A percentile compares a stretch with the other conserved stretches of the same genome.
phyloP scores from a whole-genome alignment of 2,329 filamentous ascomycete genomes.

The Colletotrichum truncatum region DNA sequence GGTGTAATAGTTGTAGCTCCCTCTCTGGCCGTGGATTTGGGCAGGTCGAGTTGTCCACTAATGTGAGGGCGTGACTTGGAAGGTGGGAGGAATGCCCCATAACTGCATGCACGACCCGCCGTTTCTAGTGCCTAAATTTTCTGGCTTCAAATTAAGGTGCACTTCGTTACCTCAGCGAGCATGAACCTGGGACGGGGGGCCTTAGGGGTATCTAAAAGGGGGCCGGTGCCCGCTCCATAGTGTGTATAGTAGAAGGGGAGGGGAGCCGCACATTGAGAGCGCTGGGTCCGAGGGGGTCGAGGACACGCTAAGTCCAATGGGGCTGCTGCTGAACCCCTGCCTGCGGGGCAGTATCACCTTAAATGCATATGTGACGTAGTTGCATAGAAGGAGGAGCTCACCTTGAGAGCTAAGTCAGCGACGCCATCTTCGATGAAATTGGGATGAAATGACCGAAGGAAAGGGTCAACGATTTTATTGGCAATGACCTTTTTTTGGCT shows the following conservation, averaged over 20 bases:
- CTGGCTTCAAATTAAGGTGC: slow-evolving; percentile 26
- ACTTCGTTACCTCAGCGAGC: slow-evolving; percentile 25
- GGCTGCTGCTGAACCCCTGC: slow-evolving; percentile 6
- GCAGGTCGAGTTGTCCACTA: slow-evolving; percentile 29
- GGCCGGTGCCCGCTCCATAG: not conserved
- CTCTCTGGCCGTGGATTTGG: slow-evolving; percentile 22
- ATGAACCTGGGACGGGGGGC: slow-evolving; percentile 1
- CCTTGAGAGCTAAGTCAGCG: not conserved
- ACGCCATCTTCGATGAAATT: not conserved
- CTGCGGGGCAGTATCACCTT: slow-evolving; percentile 18
- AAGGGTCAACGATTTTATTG: too few species aligned
- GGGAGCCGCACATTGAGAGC: not conserved
- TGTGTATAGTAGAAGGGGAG: not conserved
- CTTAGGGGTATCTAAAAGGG: not conserved
- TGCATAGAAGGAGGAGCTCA: slow-evolving; percentile 4
- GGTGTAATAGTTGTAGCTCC: slow-evolving; percentile 18
- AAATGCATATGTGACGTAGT: slow-evolving; percentile 22
- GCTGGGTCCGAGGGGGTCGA: not conserved
- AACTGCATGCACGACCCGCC: slow-evolving; percentile 23
- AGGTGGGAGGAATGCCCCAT: slow-evolving; percentile 28
- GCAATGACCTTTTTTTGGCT: too few species aligned
- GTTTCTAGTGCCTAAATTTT: slow-evolving; percentile 25
- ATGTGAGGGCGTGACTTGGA: slow-evolving; percentile 30
- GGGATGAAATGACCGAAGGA: not conserved
- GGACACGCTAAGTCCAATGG: slow-evolving; percentile 14